A percentile compares a stretch with the other conserved stretches of the same genome.
These are phyloP conservation scores for Komagataella ulmi DNA, from an alignment of 805 yeast species.

Conservation along the genomic window DNA sequence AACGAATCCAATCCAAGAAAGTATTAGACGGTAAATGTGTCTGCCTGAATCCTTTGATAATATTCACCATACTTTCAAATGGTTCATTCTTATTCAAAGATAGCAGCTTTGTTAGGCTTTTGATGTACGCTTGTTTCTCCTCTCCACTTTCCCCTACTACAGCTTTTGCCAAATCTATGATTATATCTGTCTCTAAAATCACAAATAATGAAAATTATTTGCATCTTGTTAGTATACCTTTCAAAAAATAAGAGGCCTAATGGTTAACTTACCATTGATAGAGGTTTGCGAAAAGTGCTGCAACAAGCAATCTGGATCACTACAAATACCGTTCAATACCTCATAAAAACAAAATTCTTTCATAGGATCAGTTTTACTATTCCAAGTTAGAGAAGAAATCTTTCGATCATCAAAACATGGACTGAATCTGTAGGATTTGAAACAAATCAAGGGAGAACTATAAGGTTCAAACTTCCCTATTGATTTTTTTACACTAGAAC, in stretches of 20 bases:
- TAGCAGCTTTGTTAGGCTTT: not conserved
- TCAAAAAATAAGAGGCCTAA: not conserved
- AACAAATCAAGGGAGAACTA: slow-evolving; percentile 5
- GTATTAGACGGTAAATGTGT: not conserved
- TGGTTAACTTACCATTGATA: not conserved
- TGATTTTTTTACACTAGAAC: not conserved
- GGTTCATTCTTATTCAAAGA: not conserved
- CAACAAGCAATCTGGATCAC: slow-evolving; percentile 3
- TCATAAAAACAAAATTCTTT: slow-evolving; percentile 7
- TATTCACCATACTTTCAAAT: not conserved
- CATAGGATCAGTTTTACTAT: slow-evolving; percentile 7
- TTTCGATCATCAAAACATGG: slow-evolving; percentile 8
- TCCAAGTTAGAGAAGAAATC: slow-evolving; percentile 8
- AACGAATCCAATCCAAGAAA: not conserved
- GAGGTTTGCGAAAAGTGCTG: slow-evolving; percentile 7
- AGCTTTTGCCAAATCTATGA: slow-evolving; percentile 1
- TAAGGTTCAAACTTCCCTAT: slow-evolving; percentile 5
- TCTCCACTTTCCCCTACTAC: not conserved
- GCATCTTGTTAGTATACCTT: not conserved
- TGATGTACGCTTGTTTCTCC: not conserved
- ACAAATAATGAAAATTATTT: not conserved
- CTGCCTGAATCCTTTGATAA: not conserved
- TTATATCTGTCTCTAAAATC: slow-evolving; percentile 1
- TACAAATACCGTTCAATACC: slow-evolving; percentile 6
- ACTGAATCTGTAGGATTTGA: slow-evolving; percentile 8